These are phyloP conservation scores for Russula ochroleuca DNA, from an alignment of 768 basidiomycete genomes.

Conservation along the genomic window DNA sequence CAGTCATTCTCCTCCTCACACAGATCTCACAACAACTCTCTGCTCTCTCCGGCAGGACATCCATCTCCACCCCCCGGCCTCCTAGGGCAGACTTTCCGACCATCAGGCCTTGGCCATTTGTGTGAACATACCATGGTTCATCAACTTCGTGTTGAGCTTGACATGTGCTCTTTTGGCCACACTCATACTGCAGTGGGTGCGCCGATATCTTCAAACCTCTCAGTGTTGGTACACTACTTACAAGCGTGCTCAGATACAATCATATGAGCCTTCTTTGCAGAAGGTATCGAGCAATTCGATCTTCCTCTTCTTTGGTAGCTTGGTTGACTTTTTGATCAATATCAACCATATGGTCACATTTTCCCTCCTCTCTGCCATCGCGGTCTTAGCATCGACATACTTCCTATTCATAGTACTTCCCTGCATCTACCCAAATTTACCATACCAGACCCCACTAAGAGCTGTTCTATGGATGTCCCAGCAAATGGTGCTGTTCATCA, in stretches of 20 bases:
- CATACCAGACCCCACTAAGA: conserved; percentile 26
- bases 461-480: conserved; percentile 9
- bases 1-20: conserved; percentile 16
- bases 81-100: conserved; percentile 3
- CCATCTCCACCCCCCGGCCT: conserved; percentile 5
- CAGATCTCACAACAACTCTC: conserved; percentile 26
- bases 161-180: conserved; percentile 26
- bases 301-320: conserved; percentile 26
- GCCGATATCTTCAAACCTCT: conserved; percentile 23
- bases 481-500: background rate
- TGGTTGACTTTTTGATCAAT: conserved; percentile 23
- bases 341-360: conserved; percentile 19
- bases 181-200: conserved; percentile 27
- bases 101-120: conserved; percentile 13
- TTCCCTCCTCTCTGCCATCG: conserved; percentile 17
- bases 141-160: conserved; percentile 24
- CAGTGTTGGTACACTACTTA: conserved; percentile 21
- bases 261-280: conserved; percentile 24
- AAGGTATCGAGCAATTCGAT: conserved; percentile 26
- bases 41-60: conserved; percentile 5
- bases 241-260: conserved; percentile 25
- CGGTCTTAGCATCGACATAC: conserved; percentile 14
- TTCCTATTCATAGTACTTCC: conserved; percentile 17
- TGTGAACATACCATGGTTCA: conserved; percentile 24
- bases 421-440: conserved; percentile 17